Evolutionary conservation across 106 monocot species (phyloP).

Genomic region (Amphibolis antarctica): DNA sequence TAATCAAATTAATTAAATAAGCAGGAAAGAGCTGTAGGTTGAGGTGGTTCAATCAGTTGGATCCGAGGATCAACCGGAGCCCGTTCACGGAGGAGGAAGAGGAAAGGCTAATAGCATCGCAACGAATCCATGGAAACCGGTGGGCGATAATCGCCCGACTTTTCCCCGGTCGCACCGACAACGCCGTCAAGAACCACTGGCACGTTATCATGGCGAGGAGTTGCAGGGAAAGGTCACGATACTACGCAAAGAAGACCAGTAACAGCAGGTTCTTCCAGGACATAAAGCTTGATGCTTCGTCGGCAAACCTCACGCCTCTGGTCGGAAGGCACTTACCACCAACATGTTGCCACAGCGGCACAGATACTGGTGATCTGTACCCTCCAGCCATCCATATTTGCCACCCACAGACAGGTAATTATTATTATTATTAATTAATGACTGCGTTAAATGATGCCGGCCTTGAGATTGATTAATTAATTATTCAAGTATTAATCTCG

Average conservation of each 20-base stretch:
- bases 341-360: not conserved
- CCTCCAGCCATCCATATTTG: not conserved
- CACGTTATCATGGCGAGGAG: conserved; percentile 77
- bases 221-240: conserved; percentile 26
- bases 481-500: too few species aligned
- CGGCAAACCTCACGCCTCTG: not conserved
- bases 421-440: not conserved
- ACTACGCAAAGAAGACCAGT: not conserved
- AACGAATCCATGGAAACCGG: conserved; percentile 61
- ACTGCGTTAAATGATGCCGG: not conserved
- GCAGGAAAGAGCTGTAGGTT: conserved; percentile 80
- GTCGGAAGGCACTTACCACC: not conserved
- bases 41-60: conserved; percentile 89
- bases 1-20: too few species aligned
- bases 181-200: conserved; percentile 89
- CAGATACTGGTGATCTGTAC: not conserved
- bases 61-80: conserved; percentile 66
- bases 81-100: conserved; percentile 80
- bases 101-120: conserved; percentile 51
- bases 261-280: not conserved
- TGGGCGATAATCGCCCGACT: conserved; percentile 64
- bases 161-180: conserved; percentile 72
- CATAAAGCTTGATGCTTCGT: not conserved
- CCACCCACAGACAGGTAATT: not conserved
- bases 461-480: too few species aligned